Evolutionary conservation across 148 eudicot genomes (phyloP).

Genomic region (Cornus florida): DNA sequence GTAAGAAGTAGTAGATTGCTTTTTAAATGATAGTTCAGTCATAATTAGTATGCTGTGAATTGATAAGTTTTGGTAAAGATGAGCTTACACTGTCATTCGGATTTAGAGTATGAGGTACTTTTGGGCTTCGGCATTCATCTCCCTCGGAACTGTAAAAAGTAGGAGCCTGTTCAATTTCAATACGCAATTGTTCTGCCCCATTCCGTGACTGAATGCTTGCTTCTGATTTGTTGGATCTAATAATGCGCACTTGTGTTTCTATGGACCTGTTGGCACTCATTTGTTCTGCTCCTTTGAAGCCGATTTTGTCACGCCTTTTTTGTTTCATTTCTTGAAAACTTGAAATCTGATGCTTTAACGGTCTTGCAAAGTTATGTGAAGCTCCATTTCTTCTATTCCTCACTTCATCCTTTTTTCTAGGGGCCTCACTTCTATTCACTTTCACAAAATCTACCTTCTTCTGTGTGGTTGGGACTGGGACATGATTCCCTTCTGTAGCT

Average conservation of each 20-base stretch:
- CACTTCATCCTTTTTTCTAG: conserved; percentile 40
- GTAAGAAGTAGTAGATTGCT: background rate
- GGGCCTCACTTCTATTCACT: conserved; percentile 25
- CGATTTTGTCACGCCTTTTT: conserved; percentile 23
- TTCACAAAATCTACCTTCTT: conserved; percentile 24
- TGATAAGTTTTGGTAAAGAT: background rate
- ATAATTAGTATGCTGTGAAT: background rate
- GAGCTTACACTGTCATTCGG: conserved; percentile 43
- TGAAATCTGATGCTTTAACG: conserved; percentile 34
- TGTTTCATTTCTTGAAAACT: conserved; percentile 34
- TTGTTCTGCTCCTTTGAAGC: conserved; percentile 22
- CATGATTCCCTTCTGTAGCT: conserved; percentile 27
- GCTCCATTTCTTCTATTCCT: conserved; percentile 28
- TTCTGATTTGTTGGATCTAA: conserved; percentile 17
- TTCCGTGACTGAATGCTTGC: conserved; percentile 9
- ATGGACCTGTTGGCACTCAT: conserved; percentile 16
- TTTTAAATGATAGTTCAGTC: background rate
- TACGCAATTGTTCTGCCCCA: conserved; percentile 17
- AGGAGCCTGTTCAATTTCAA: conserved; percentile 16
- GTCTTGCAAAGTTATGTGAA: conserved; percentile 19
- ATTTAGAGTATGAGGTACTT: conserved; percentile 8
- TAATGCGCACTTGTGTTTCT: conserved; percentile 21
- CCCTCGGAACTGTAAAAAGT: conserved; percentile 15
- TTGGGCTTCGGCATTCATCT: conserved; percentile 29
- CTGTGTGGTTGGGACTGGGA: conserved; percentile 20